A percentile compares a stretch with the other conserved stretches of the same genome.
phyloP scores from a whole-genome alignment of 176 grass and related monocot species.

The Bothriochloa decipiens region DNA sequence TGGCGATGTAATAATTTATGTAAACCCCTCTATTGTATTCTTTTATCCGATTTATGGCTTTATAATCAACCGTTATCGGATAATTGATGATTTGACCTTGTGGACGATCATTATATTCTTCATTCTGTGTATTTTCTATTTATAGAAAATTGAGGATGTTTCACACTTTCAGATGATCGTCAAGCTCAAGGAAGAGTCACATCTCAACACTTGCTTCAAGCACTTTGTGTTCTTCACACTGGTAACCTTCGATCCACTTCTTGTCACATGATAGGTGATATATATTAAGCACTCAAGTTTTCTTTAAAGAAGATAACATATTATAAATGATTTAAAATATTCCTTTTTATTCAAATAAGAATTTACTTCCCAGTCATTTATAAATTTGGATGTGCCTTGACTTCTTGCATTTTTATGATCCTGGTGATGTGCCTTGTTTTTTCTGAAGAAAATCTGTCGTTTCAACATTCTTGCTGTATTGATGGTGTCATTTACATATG shows the following conservation, averaged over 20 bases:
- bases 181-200: conserved; percentile 81
- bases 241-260: conserved; percentile 43
- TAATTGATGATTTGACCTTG: too few relatives aligned
- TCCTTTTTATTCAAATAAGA: neutral
- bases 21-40: too few relatives aligned
- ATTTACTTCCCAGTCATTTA: neutral
- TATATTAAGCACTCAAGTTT: neutral
- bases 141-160: too few relatives aligned
- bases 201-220: conserved; percentile 99
- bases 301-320: neutral
- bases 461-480: neutral
- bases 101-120: too few relatives aligned
- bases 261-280: neutral
- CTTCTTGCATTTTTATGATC: neutral
- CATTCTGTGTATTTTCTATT: too few relatives aligned
- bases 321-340: neutral
- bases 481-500: neutral
- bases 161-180: conserved; percentile 86
- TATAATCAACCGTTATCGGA: too few relatives aligned
- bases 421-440: neutral
- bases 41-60: too few relatives aligned
- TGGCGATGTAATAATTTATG: too few relatives aligned
- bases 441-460: neutral
- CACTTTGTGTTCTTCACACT: conserved; percentile 80
- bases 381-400: neutral